Evolutionary conservation across 1,284 basidiomycete species (phyloP), one percentile per base, ranked within the genome.

Genomic region (Ganoderma sinense): DNA sequence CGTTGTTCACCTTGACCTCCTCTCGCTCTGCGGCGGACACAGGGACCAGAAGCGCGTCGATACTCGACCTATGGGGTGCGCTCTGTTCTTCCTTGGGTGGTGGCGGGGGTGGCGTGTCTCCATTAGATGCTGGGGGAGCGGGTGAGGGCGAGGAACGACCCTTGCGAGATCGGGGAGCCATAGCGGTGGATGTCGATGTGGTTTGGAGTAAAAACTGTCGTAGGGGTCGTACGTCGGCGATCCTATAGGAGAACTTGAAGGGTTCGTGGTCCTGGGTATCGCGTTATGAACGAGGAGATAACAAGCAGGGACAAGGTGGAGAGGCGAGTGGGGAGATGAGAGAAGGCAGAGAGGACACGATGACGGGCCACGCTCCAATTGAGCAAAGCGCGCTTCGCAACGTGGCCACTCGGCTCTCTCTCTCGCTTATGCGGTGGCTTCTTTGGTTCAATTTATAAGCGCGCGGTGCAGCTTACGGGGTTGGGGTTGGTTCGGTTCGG

Each of bases 1-100:
- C 87, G 75, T 93, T 94, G 86, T 98, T 98, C 73, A 97, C 91
- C 78, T 92, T 94, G 77, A 96, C 86, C 31, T 84, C 82, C 63
- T 95, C 93, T 64, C 91, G 85, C 56, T 87, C 85, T 48, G 68
- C 70, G 23, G 51, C 67, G 36, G 63, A 55, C 29, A 72, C 67
- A 16, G 76, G 76, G 56, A 70, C 69, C 1, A 72, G 66, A 41
- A 76, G 74, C 68, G 74, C 74, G 71, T 69, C 69, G n/a, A 71
- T 62, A 48, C 70, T 66, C 26, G 70, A 65, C 18, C 71, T 69
- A 18, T 65, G 48, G 53, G 72, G 64, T 20, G 63, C 41, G 31
- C 40, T 51, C 61, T 67, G 33, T 20, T 75, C 69, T 29, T 71
- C 63, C n/a, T 71, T 65, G 14, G 73, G 63, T 7, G 71, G 69